These are phyloP conservation scores for Trichoderma guizhouense DNA, from an alignment of 2,329 filamentous ascomycete species.

Conservation along the genomic window DNA sequence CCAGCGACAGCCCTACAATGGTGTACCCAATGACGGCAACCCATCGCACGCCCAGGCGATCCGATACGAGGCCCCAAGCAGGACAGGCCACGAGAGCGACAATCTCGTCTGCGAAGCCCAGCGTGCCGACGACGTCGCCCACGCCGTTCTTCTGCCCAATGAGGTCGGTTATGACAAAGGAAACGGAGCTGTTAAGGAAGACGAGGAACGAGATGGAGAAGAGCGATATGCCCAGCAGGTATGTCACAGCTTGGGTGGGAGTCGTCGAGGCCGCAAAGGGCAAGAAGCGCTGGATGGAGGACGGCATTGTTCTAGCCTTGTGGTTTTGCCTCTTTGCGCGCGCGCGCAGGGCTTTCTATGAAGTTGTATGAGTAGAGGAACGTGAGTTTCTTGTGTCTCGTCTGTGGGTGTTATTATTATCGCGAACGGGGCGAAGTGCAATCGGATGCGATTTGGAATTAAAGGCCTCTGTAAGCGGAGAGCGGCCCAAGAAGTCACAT, in stretches of 20 bases:
- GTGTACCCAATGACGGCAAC: conserved; percentile 75
- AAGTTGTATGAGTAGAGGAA: background rate
- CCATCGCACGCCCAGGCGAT: conserved; percentile 70
- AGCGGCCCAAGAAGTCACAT: background rate
- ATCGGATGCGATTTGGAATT: background rate
- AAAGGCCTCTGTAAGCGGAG: background rate
- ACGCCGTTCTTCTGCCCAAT: conserved; percentile 71
- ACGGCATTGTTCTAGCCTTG: conserved; percentile 14
- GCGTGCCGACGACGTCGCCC: conserved; percentile 76
- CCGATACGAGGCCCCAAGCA: conserved; percentile 73
- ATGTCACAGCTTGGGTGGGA: conserved; percentile 62
- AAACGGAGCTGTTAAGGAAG: conserved; percentile 80
- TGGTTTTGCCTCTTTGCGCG: background rate
- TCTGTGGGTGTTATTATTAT: background rate
- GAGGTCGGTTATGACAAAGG: conserved; percentile 80
- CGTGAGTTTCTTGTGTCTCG: background rate
- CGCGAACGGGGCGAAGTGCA: background rate
- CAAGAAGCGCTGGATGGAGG: conserved; percentile 43
- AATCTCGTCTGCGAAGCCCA: conserved; percentile 81
- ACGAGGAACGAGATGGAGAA: conserved; percentile 89
- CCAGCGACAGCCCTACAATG: conserved; percentile 73
- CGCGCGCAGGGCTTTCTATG: background rate
- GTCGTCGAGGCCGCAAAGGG: conserved; percentile 62
- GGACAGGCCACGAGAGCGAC: conserved; percentile 79
- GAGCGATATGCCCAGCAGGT: conserved; percentile 76